A percentile compares a stretch with the other conserved stretches of the same genome.
Conservation (phyloP, 2,329 filamentous ascomycete species). For the Torrubiellomyces zombiae region DNA sequence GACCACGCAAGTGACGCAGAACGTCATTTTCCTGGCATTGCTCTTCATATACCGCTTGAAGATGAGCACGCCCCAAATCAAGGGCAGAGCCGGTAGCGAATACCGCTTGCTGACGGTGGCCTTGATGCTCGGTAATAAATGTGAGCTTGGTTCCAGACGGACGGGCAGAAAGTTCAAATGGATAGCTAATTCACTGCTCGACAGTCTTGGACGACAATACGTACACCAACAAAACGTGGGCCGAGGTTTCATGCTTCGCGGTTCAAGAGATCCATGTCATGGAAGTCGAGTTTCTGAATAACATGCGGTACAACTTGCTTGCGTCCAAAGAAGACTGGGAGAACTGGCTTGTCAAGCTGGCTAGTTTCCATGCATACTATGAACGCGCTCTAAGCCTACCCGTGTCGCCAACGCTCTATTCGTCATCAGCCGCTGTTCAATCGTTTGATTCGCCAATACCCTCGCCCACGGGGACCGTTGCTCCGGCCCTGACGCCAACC, state of each 20-base stretch:
- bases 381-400: conserved; percentile 43
- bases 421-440: conserved; percentile 23
- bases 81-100: conserved; percentile 84
- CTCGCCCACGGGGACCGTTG: conserved; percentile 28
- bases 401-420: conserved; percentile 22
- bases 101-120: conserved; percentile 86
- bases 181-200: conserved; percentile 7
- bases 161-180: not conserved
- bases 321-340: conserved; percentile 78
- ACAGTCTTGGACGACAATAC: conserved; percentile 94
- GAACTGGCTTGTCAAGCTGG: conserved; percentile 69
- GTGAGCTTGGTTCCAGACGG: conserved; percentile 30
- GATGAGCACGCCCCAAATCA: conserved; percentile 73
- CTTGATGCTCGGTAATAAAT: conserved; percentile 96
- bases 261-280: conserved; percentile 95
- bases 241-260: conserved; percentile 85
- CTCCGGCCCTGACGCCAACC: conserved; percentile 17
- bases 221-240: conserved; percentile 99
- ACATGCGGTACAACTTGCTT: conserved; percentile 88
- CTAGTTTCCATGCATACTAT: conserved; percentile 71
- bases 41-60: conserved; percentile 90
- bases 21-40: conserved; percentile 78
- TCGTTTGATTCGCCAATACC: conserved; percentile 27
- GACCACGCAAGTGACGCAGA: conserved; percentile 91
- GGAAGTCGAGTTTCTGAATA: conserved; percentile 99